Base-by-base conservation (phyloP, 192 early-diverging fungal species). In the Phlyctochytrium planicorne region DNA sequence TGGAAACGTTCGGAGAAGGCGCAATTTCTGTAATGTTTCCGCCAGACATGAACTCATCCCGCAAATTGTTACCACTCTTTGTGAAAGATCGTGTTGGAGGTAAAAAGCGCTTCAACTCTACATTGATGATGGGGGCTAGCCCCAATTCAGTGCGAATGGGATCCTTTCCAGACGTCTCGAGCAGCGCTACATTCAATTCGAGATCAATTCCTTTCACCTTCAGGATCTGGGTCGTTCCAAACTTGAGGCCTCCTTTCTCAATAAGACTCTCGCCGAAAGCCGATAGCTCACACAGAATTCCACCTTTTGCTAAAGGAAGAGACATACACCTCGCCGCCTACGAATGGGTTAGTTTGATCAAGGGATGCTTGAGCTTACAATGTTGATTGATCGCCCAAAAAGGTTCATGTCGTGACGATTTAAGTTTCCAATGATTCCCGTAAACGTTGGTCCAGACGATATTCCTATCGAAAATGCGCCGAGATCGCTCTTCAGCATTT, bases 361-460 rank as follows among this genome's bases (percentile, higher is more conserved):
- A n/a, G n/a, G n/a, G n/a, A n/a, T n/a, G n/a, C n/a, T n/a, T n/a
- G n/a, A n/a, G n/a, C n/a, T n/a, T n/a, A n/a, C n/a, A n/a, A 47
- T 47, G 40, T 47, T 47, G 40, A 47, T 47, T 14, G 40, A 47
- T 47, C 20, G 6, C 6, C 69, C 69, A 1, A 71, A 53, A 30
- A 71, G 34, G 16, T 60, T 71, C 30, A 60, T 55, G 64, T 71
- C 69, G 37, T 55, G 59, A 40, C 69, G 62, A 52, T 65, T 62
- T 10, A 53, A 34, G 35, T 71, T 71, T 27, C 69, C 69, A 27
- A 71, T 62, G 52, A 71, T 71, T 24, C 69, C 69, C n/a, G 69
- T 63, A 65, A 71, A 71, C 10, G 57, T 62, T 3, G 60, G 30
- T 34, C 69, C 69, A 23, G 53, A 59, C 10, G 69, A 24, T 10